Evolutionary conservation across 192 early-diverging fungal species (phyloP).

Genomic region (Coemansia javaensis): DNA sequence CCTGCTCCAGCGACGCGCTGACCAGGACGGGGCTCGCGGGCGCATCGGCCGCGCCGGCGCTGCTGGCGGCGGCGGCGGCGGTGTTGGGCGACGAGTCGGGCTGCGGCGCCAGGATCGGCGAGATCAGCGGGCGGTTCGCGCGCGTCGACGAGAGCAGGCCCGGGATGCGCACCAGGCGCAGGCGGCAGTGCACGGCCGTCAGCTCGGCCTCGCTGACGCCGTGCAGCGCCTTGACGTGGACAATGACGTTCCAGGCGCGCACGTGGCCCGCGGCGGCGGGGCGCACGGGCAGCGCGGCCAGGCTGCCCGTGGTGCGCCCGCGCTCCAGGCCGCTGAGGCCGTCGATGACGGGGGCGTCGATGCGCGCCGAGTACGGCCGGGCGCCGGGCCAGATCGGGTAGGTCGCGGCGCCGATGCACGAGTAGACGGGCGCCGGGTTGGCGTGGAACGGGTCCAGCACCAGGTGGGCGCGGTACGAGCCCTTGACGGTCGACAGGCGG

Average conservation of each 20-base stretch:
- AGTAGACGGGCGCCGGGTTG: slow-evolving; percentile 24
- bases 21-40: slow-evolving; percentile 7
- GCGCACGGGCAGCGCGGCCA: slow-evolving; percentile 33
- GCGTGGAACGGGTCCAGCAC: slow-evolving; percentile 35
- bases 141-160: slow-evolving; percentile 14
- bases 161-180: slow-evolving; percentile 24
- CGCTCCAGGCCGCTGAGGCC: slow-evolving; percentile 28
- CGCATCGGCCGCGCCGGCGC: not conserved
- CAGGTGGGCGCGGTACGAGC: slow-evolving; percentile 34
- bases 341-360: slow-evolving; percentile 41
- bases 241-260: slow-evolving; percentile 34
- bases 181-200: slow-evolving; percentile 38
- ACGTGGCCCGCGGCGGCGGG: not conserved
- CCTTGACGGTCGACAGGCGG: slow-evolving; percentile 50
- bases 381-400: slow-evolving; percentile 42
- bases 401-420: slow-evolving; percentile 34
- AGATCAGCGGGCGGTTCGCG: slow-evolving; percentile 4
- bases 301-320: slow-evolving; percentile 16
- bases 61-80: not conserved
- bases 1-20: slow-evolving; percentile 12
- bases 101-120: slow-evolving; percentile 1
- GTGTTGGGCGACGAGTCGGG: not conserved
- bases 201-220: slow-evolving; percentile 28
- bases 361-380: slow-evolving; percentile 30
- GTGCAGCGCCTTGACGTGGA: slow-evolving; percentile 26